phyloP scores from a whole-genome alignment of 2,329 filamentous ascomycete species.

The Stemphylium lycopersici region DNA sequence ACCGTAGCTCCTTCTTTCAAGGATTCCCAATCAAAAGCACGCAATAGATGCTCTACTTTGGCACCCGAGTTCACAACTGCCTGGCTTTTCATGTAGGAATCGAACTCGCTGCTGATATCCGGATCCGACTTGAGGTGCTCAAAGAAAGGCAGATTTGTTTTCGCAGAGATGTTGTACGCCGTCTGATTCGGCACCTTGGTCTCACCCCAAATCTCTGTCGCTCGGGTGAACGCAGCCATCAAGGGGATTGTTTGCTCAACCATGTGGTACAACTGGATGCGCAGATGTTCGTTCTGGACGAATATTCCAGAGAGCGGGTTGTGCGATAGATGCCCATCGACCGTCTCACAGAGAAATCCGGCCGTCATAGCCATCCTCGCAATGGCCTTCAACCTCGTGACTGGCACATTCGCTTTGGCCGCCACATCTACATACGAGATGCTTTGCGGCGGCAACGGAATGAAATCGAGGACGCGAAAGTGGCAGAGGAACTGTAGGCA shows the following conservation, averaged over 20 bases:
- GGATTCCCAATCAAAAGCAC: not conserved
- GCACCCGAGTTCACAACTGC: not conserved
- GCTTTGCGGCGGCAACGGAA: not conserved
- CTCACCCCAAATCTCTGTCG: not conserved
- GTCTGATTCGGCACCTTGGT: not conserved
- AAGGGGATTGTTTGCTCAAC: not conserved
- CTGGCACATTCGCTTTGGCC: not conserved
- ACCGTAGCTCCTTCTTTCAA: not conserved
- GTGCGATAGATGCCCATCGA: not conserved
- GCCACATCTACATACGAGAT: not conserved
- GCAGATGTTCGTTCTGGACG: not conserved
- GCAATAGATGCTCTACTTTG: not conserved
- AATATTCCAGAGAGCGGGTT: not conserved
- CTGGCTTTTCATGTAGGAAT: not conserved
- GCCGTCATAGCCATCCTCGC: not conserved
- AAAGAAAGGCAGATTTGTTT: not conserved
- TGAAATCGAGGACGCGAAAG: not conserved
- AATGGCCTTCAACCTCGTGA: not conserved
- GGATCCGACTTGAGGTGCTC: not conserved
- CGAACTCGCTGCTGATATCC: not conserved
- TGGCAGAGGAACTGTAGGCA: not conserved
- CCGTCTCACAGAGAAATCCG: not conserved
- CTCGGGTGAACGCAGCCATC: not conserved
- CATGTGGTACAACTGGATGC: not conserved
- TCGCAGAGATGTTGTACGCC: not conserved